phyloP scores from a whole-genome alignment of 352 stramenopile genomes.

The Pythium pectinolyticum region DNA sequence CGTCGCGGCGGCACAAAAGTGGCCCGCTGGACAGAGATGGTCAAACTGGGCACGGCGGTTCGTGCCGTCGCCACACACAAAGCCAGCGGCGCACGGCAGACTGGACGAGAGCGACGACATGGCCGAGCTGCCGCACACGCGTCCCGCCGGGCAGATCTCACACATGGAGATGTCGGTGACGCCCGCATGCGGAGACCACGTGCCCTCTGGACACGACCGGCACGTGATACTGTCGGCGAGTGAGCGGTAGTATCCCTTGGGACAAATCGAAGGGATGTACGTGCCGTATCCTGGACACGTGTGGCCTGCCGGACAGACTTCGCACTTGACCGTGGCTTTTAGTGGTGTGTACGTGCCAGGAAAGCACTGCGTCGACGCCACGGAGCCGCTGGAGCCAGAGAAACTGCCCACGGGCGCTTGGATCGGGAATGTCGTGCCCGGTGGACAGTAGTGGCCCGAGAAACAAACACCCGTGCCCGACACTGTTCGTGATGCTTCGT shows the following conservation, averaged over 20 bases:
- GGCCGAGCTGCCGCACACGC: conserved; percentile 87
- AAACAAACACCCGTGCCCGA: conserved; percentile 94
- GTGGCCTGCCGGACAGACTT: conserved; percentile 91
- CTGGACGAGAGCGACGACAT: conserved; percentile 91
- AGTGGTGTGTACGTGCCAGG: conserved; percentile 96
- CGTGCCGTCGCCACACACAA: conserved; percentile 90
- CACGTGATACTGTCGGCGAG: conserved; percentile 90
- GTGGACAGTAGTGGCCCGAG: conserved; percentile 92
- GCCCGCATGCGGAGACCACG: conserved; percentile 91
- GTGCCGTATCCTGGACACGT: too few species aligned
- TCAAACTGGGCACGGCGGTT: conserved; percentile 78
- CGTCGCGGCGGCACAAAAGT: too few species aligned
- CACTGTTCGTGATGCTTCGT: too few species aligned
- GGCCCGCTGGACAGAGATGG: conserved; percentile 83
- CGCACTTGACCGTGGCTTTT: conserved; percentile 92
- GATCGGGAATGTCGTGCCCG: conserved; percentile 91
- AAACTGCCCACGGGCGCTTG: conserved; percentile 92
- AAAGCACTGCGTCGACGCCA: conserved; percentile 90
- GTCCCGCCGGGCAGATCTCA: conserved; percentile 91
- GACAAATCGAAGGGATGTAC: conserved; percentile 87
- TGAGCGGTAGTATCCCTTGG: conserved; percentile 92
- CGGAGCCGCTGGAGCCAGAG: conserved; percentile 89
- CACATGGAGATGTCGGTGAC: conserved; percentile 94
- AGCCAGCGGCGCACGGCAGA: too few species aligned
- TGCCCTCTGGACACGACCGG: conserved; percentile 91